Conservation (phyloP, 192 early-diverging fungal genomes). For the Podila epigama region DNA sequence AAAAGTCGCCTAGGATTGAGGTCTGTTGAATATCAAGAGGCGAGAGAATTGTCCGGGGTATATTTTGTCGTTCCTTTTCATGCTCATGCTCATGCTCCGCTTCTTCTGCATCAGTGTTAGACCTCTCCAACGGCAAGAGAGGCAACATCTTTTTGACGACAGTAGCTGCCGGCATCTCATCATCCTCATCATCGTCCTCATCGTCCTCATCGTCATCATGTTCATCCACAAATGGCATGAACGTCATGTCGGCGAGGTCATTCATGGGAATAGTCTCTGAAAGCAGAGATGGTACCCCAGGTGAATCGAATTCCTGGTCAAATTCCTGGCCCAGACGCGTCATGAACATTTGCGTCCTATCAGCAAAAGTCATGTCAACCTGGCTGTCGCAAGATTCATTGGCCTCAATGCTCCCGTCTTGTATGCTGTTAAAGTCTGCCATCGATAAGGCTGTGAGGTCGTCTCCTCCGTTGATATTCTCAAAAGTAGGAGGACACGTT, state of each 20-base stretch:
- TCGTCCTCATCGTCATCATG: background rate
- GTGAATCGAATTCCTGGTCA: background rate
- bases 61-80: background rate
- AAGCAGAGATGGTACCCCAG: conserved; percentile 4
- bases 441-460: background rate
- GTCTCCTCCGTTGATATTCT: no score
- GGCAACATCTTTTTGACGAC: no score
- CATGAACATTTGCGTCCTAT: conserved; percentile 24
- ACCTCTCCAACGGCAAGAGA: no score
- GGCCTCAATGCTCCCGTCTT: background rate
- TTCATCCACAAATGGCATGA: background rate
- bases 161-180: no score
- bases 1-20: conserved; percentile 20
- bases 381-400: conserved; percentile 1
- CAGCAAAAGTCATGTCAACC: conserved; percentile 15
- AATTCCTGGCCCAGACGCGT: conserved; percentile 17
- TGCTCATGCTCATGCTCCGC: background rate
- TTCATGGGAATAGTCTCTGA: conserved; percentile 23
- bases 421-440: background rate
- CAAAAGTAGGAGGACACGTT: no score
- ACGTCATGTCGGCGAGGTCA: conserved; percentile 17
- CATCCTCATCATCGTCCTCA: background rate
- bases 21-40: background rate
- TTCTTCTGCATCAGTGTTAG: background rate
- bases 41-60: background rate